A percentile compares a stretch with the other conserved stretches of the same genome.
These are phyloP conservation scores for Laburnicola sp. DNA, from an alignment of 2,329 filamentous ascomycete species.

Conservation along the genomic window DNA sequence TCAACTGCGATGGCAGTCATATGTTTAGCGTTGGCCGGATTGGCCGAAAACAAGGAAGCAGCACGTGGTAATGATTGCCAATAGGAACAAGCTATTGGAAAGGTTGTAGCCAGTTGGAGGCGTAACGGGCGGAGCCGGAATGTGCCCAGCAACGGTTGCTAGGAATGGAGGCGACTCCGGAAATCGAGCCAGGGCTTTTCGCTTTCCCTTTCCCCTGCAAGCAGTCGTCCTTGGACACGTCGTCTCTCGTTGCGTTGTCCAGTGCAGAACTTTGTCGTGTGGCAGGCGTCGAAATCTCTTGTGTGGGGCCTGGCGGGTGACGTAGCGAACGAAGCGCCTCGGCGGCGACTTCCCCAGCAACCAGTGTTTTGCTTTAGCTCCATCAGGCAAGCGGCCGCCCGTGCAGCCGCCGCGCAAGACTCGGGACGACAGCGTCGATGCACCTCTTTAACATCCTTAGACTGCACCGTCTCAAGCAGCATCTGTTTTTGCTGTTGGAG, in stretches of 20 bases:
- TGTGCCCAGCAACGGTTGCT: slow-evolving; percentile 18
- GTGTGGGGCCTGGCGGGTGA: slow-evolving; percentile 32
- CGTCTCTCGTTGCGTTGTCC: slow-evolving; percentile 9
- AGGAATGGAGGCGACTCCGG: slow-evolving; percentile 5
- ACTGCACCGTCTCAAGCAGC: slow-evolving; percentile 29
- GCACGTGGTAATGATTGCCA: too few relatives aligned
- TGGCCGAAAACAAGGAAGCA: too few relatives aligned
- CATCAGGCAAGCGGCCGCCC: slow-evolving; percentile 26
- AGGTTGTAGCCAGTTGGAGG: slow-evolving; percentile 1
- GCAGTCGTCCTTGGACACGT: slow-evolving; percentile 21
- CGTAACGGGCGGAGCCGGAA: slow-evolving; percentile 20
- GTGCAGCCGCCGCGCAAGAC: slow-evolving; percentile 13
- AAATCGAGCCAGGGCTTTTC: neutral
- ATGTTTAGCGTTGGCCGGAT: neutral
- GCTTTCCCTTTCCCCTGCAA: slow-evolving; percentile 1
- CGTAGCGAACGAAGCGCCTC: slow-evolving; percentile 24
- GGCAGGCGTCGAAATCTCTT: slow-evolving; percentile 19
- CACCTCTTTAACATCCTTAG: slow-evolving; percentile 36
- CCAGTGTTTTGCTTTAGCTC: slow-evolving; percentile 35
- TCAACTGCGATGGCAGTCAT: neutral
- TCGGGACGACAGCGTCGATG: slow-evolving; percentile 26
- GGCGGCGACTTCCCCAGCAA: slow-evolving; percentile 24
- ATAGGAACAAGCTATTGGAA: too few relatives aligned
- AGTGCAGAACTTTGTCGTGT: slow-evolving; percentile 18
- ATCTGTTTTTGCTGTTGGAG: slow-evolving; percentile 30